Evolutionary conservation across 2,329 filamentous ascomycete genomes (phyloP), one percentile per base, ranked within the genome.

Genomic region (Penicillium sp.): DNA sequence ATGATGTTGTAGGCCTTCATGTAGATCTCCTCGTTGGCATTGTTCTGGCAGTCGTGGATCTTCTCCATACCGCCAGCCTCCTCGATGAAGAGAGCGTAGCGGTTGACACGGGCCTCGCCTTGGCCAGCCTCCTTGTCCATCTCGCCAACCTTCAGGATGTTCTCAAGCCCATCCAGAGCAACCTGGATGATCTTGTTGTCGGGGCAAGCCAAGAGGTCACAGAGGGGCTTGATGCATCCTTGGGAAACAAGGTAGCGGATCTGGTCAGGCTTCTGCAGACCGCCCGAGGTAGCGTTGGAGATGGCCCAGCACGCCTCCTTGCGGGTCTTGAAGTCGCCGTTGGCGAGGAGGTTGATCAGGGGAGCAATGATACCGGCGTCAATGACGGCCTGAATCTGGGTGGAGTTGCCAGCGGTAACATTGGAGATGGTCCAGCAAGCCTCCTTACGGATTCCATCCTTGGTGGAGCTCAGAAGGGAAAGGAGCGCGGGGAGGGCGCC

Each of bases 1-100:
- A 98, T 98, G 73, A 98, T 98, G 80, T 95, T 97, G 80, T 97
- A 98, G 0, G 93, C 93, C 83, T 98, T 98, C 91, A 98, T 97
- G 80, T 98, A 98, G 62, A 98, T 98, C 75, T 98, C 93, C 75
- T 98, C 93, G 74, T 98, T 98, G 77, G 91, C 91, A 65, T 98
- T 98, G 77, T 94, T 96, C 78, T 98, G 93, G 81, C 93, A 97
- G 62, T 97, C 91, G 75, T 98, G 93, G 61, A 98, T 97, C 85
- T 97, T 97, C 78, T 97, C 93, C 93, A 98, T 98, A 58, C 93
- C 93, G 65, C 89, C 89, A 59, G 90, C 95, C 74, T 98, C 93
- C 74, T 98, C 93, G 59, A 98, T 98, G 74, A 95, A 97, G 55
- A 98, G 81, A 38, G 93, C 93, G 65, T 95, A 98, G 57, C 88